phyloP scores from a whole-genome alignment of 306 rosid genomes.

The Castanospermum australe region DNA sequence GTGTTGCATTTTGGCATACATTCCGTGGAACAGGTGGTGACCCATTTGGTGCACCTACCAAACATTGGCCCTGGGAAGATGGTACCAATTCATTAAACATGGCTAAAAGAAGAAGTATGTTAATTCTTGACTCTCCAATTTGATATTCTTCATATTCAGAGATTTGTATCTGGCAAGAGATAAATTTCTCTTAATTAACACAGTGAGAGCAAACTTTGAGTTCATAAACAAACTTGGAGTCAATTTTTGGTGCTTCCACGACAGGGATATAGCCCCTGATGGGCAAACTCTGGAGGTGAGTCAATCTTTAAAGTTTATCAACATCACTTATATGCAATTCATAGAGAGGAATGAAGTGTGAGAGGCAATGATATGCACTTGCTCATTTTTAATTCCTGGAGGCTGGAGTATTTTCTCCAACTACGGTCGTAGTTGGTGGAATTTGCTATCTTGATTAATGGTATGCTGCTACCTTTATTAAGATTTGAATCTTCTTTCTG shows the following conservation, averaged over 20 bases:
- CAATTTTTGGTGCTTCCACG: slow-evolving; percentile 75
- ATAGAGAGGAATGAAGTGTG: not conserved
- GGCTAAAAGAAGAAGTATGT: slow-evolving; percentile 84
- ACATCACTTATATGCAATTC: not conserved
- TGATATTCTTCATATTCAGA: not conserved
- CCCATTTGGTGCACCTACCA: slow-evolving; percentile 89
- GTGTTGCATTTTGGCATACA: slow-evolving; percentile 99
- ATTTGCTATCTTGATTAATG: not conserved
- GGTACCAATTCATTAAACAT: slow-evolving; percentile 88
- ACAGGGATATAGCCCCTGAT: slow-evolving; percentile 78
- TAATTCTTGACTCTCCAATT: not conserved
- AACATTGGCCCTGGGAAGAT: slow-evolving; percentile 96
- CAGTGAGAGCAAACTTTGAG: slow-evolving; percentile 81
- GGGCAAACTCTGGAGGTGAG: slow-evolving; percentile 60
- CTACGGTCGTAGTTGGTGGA: not conserved
- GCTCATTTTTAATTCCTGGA: not conserved
- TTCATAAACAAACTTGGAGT: slow-evolving; percentile 73
- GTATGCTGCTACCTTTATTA: not conserved
- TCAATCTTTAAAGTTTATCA: not conserved
- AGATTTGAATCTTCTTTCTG: not conserved
- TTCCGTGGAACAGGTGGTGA: slow-evolving; percentile 93
- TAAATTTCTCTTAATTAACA: slow-evolving; percentile 7
- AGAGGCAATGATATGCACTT: not conserved
- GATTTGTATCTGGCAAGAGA: not conserved
- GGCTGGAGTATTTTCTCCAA: not conserved